These are phyloP conservation scores for Eucalyptus urophylla DNA, from an alignment of 345 rosid genomes.

Conservation along the genomic window DNA sequence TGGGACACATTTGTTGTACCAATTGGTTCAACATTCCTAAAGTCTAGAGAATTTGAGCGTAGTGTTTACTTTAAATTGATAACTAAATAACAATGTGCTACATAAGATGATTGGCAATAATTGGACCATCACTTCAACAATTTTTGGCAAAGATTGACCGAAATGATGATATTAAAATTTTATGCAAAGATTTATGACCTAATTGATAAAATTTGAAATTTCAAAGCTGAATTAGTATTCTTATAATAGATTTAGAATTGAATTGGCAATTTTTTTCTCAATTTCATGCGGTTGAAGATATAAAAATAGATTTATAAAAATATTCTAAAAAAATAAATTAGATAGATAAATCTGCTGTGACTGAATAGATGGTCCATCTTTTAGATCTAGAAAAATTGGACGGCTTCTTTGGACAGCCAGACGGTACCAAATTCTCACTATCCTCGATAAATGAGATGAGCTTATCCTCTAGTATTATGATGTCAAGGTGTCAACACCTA, in stretches of 20 bases:
- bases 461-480: background rate
- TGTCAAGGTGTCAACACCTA: background rate
- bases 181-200: background rate
- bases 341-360: background rate
- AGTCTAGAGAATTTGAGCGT: background rate
- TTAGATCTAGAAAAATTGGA: background rate
- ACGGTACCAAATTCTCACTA: background rate
- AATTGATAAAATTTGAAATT: background rate
- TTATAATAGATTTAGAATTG: background rate
- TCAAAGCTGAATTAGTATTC: background rate
- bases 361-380: background rate
- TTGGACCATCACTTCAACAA: accelerated
- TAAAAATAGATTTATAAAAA: background rate
- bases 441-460: background rate
- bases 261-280: background rate
- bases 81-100: accelerated
- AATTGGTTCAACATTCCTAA: background rate
- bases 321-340: background rate
- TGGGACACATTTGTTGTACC: background rate
- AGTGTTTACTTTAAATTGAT: background rate
- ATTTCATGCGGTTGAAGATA: background rate
- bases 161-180: background rate
- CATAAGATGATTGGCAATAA: background rate
- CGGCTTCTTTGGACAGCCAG: background rate
- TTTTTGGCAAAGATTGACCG: accelerated